Percentiles rank a stretch among this genome's conserved stretches.
Evolutionary conservation across 345 rosid genomes (phyloP).

Genomic region (Cardamine resedifolia): DNA sequence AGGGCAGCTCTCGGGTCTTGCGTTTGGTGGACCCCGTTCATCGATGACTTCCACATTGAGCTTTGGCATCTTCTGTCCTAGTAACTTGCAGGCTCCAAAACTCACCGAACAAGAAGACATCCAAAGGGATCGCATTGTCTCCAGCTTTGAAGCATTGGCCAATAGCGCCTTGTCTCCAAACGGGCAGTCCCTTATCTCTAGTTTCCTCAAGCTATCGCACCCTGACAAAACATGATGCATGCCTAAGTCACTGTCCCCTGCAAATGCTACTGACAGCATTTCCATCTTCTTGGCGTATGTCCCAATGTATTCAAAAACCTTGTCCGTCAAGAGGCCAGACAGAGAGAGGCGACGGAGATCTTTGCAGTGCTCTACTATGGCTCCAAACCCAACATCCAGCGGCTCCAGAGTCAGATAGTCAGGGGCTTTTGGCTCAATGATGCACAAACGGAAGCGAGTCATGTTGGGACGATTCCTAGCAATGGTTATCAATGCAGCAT

Average conservation of each 20-base stretch:
- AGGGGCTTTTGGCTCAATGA: slow-evolving; percentile 75
- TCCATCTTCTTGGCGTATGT: slow-evolving; percentile 80
- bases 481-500: slow-evolving; percentile 74
- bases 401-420: slow-evolving; percentile 78
- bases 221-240: slow-evolving; percentile 90
- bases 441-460: slow-evolving; percentile 89
- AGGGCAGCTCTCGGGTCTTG: slow-evolving; percentile 67
- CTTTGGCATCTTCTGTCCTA: slow-evolving; percentile 83
- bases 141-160: slow-evolving; percentile 94
- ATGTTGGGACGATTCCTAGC: slow-evolving; percentile 85
- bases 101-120: slow-evolving; percentile 95
- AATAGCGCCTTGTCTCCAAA: slow-evolving; percentile 93
- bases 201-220: slow-evolving; percentile 80
- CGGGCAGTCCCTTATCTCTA: slow-evolving; percentile 93
- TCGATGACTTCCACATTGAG: slow-evolving; percentile 93
- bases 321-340: slow-evolving; percentile 90
- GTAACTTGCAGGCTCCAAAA: slow-evolving; percentile 77
- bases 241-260: slow-evolving; percentile 88
- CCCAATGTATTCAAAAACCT: slow-evolving; percentile 82
- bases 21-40: slow-evolving; percentile 64
- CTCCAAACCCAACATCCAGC: slow-evolving; percentile 92
- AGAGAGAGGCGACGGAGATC: slow-evolving; percentile 84
- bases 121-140: slow-evolving; percentile 99
- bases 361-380: slow-evolving; percentile 87
- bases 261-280: slow-evolving; percentile 96